Percentiles rank a stretch among this genome's conserved stretches.
These are phyloP conservation scores for Cutaneotrichosporon sp. DNA, from an alignment of 1,284 basidiomycete genomes.

Conservation along the genomic window DNA sequence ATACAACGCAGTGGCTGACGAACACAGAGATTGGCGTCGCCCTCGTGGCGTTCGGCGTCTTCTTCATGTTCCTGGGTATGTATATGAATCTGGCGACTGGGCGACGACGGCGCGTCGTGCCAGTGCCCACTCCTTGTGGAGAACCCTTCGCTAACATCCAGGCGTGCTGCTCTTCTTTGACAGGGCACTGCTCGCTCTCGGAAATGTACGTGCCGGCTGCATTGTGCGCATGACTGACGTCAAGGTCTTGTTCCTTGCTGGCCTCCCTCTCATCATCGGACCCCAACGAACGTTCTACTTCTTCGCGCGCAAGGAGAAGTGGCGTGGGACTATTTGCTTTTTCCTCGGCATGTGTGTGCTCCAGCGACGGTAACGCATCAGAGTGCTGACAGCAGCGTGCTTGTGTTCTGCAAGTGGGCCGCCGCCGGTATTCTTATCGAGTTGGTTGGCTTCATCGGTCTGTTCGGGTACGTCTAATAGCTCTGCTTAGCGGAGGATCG, in stretches of 20 bases:
- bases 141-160: constrained; percentile 13
- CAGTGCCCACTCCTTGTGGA: not conserved
- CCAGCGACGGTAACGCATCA: not conserved
- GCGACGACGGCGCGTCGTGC: not conserved
- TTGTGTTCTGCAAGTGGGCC: constrained; percentile 77
- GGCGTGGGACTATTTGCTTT: constrained; percentile 89
- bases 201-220: constrained; percentile 67
- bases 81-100: constrained; percentile 5
- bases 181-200: constrained; percentile 90
- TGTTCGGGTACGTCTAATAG: constrained; percentile 76
- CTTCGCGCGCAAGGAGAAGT: constrained; percentile 92
- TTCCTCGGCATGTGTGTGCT: constrained; percentile 66
- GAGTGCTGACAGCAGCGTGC: constrained; percentile 23
- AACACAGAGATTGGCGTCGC: constrained; percentile 85
- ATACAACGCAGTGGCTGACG: constrained; percentile 6
- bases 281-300: constrained; percentile 97
- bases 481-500: not conserved
- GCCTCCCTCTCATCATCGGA: constrained; percentile 89
- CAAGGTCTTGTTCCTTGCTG: constrained; percentile 85
- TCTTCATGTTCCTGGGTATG: constrained; percentile 85
- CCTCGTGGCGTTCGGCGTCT: constrained; percentile 89
- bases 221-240: constrained; percentile 2
- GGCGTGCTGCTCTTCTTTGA: constrained; percentile 94
- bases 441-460: constrained; percentile 90
- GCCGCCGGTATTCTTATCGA: constrained; percentile 90